Evolutionary conservation across 192 early-diverging fungal genomes (phyloP).

Genomic region (Entomortierella chlamydospora): DNA sequence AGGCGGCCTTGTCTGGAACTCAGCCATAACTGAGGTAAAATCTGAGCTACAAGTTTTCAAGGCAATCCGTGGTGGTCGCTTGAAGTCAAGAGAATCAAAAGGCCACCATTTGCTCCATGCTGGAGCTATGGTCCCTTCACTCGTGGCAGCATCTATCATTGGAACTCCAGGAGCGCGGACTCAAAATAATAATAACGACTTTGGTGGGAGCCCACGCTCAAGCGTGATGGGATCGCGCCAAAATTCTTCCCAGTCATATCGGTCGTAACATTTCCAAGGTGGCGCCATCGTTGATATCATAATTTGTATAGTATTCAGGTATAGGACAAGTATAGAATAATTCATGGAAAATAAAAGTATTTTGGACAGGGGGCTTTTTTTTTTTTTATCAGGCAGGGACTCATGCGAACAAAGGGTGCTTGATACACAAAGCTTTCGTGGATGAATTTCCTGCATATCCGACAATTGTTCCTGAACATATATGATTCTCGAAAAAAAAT

Average conservation of each 20-base stretch:
- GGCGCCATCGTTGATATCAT: too few species aligned
- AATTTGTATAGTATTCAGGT: too few species aligned
- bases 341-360: too few species aligned
- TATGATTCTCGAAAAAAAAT: not conserved
- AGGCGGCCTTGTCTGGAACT: conserved; percentile 60
- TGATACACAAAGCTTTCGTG: not conserved
- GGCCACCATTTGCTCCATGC: conserved; percentile 43
- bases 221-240: conserved; percentile 38
- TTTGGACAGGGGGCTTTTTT: not conserved
- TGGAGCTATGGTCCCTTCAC: conserved; percentile 55
- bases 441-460: not conserved
- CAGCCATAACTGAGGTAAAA: conserved; percentile 50
- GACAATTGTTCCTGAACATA: not conserved
- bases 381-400: not conserved
- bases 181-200: not conserved
- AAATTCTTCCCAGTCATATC: not conserved
- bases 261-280: too few species aligned
- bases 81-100: conserved; percentile 9
- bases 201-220: conserved; percentile 19
- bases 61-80: conserved; percentile 55
- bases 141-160: conserved; percentile 57
- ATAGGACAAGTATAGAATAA: too few species aligned
- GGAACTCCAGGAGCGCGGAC: conserved; percentile 31
- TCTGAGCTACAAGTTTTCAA: conserved; percentile 52
- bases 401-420: conserved; percentile 1